Percentiles rank a stretch among this genome's conserved stretches.
Conservation (phyloP, 148 eudicot species). For the Chenopodium suecicum region DNA sequence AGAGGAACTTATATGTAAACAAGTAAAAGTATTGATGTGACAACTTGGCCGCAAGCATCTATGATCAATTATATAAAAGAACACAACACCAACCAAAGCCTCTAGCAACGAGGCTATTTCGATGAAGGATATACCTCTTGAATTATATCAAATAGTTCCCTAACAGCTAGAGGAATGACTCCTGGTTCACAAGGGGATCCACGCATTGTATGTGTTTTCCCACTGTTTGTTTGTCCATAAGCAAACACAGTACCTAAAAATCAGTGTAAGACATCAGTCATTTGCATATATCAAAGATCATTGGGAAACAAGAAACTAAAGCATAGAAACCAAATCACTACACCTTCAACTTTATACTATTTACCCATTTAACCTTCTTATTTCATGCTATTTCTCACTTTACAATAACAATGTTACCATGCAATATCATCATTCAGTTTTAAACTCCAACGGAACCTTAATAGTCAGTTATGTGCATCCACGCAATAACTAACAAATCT, state of each 20-base stretch:
- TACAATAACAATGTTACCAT: background rate
- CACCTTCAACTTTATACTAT: background rate
- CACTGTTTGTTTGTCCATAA: constrained; percentile 97
- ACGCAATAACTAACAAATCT: background rate
- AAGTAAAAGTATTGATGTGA: background rate
- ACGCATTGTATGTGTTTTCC: constrained; percentile 97
- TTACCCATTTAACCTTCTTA: background rate
- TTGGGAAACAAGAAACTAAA: background rate
- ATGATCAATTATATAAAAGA: background rate
- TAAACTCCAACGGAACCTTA: background rate
- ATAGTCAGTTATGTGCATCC: background rate
- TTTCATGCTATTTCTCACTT: background rate
- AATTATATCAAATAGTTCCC: constrained; percentile 66
- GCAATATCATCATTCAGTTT: background rate
- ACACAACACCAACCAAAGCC: background rate
- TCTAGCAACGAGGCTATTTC: background rate
- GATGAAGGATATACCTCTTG: constrained; percentile 54
- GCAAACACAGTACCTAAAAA: constrained; percentile 91
- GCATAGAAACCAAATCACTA: background rate
- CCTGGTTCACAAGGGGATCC: constrained; percentile 81
- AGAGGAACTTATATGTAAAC: background rate
- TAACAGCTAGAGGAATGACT: constrained; percentile 87
- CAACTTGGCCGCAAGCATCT: background rate
- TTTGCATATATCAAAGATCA: background rate
- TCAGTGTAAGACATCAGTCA: constrained; percentile 13